These are phyloP conservation scores for Myriosclerotinia curreyana DNA, from an alignment of 2,329 filamentous ascomycete genomes.

Conservation along the genomic window DNA sequence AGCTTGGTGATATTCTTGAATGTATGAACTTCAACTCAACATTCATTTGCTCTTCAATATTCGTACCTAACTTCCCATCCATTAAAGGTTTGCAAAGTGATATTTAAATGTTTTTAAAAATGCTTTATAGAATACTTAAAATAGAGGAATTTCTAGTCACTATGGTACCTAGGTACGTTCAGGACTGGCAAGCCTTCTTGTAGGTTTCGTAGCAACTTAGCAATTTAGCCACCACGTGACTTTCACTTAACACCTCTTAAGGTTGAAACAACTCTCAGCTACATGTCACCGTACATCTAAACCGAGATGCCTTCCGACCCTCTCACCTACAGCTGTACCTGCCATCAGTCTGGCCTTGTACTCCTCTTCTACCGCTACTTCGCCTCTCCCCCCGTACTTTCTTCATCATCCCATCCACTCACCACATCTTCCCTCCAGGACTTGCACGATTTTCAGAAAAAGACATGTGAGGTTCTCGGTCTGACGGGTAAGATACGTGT, in stretches of 20 bases:
- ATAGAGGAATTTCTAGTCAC: no score
- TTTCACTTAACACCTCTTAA: background rate
- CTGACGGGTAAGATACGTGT: constrained; percentile 38
- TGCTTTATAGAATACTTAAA: no score
- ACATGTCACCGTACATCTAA: background rate
- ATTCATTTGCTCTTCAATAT: no score
- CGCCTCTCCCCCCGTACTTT: constrained; percentile 31
- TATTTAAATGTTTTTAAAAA: no score
- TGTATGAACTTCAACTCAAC: no score
- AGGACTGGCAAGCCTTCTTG: no score
- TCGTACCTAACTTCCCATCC: no score
- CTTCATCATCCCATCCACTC: constrained; percentile 15
- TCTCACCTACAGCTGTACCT: constrained; percentile 37
- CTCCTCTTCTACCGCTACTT: constrained; percentile 41
- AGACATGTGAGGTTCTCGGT: constrained; percentile 23
- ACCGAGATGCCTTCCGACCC: constrained; percentile 33
- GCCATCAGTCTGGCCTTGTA: constrained; percentile 31
- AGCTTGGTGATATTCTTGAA: no score
- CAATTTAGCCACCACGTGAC: no score
- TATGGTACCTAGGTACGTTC: no score
- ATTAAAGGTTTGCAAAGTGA: no score
- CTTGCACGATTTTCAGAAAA: constrained; percentile 31
- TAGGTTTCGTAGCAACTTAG: no score
- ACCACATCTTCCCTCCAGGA: constrained; percentile 26
- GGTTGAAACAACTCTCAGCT: background rate